These are phyloP conservation scores for Tolypocladium cylindrosporum DNA, from an alignment of 2,329 filamentous ascomycete species.

Conservation along the genomic window DNA sequence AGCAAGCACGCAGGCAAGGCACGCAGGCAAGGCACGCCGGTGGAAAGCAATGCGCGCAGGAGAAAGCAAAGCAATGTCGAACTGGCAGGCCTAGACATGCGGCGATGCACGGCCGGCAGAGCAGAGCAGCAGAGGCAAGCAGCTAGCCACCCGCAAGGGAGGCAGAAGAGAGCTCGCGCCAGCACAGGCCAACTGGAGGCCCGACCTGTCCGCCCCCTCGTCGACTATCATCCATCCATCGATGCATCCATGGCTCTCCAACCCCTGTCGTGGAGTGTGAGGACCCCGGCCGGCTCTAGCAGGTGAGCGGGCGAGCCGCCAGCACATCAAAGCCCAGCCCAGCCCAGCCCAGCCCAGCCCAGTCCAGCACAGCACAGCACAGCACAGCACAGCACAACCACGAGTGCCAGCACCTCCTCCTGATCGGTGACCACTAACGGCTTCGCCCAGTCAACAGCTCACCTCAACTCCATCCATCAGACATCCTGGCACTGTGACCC, in stretches of 20 bases:
- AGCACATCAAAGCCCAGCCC: constrained; percentile 1
- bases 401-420: constrained; percentile 9
- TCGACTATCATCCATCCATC: neutral
- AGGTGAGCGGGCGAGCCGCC: neutral
- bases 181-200: constrained; percentile 1
- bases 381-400: constrained; percentile 10
- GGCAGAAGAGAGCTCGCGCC: neutral
- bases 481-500: constrained; percentile 3
- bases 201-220: neutral
- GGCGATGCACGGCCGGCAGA: neutral
- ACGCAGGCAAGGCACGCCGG: neutral
- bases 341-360: constrained; percentile 2
- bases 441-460: neutral
- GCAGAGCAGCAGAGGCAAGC: neutral
- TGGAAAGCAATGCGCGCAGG: neutral
- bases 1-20: neutral
- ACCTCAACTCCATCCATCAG: constrained; percentile 1
- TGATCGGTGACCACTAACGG: neutral
- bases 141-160: neutral
- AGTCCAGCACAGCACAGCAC: constrained; percentile 7
- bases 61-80: neutral
- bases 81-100: neutral
- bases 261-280: neutral
- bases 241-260: neutral
- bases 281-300: neutral